Evolutionary conservation across 305 asterid genomes (phyloP), one percentile per base, ranked within the genome.

Genomic region (Striga hermonthica): DNA sequence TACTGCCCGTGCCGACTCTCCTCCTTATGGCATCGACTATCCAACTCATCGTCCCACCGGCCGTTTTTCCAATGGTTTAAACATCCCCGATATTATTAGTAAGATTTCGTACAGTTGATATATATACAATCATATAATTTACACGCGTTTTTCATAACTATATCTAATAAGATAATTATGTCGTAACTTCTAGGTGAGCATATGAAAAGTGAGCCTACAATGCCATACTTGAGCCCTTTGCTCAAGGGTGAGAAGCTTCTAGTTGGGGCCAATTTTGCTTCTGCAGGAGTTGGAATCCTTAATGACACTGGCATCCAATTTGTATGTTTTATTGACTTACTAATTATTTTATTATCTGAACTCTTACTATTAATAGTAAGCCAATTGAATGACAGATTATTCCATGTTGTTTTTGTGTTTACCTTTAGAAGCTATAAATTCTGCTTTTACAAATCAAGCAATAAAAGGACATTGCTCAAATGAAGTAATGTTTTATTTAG

Each of bases 251-350:
- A 84, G 4, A 81, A 67, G 62, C 95, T 87, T 75, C 95, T 87
- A 45, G 85, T 75, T 61, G 95, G 95, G 11, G 91, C 95, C 34
- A 87, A 87, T 65, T 87, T 87, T 66, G 95, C 95, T 65, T 87
- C 95, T 37, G 91, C 95, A 0, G 91, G 91, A 0, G 89, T 87
- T 70, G 95, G 95, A 52, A 84, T 87, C 62, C 91, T 87, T 49
- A 87, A 87, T 55, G 95, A 87, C 80, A 87, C 91, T 1, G 95
- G 95, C 69, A 58, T 85, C 64, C 95, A 87, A 55, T 87, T 87
- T 73, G 95, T 87, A 82, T 44, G 92, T 72, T 34, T 22, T 52
- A 2, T 52, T 52, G 14, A 1, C 15, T 52, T 52, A 1, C 15
- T 56, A 7, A 56, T 14, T 16, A 15, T 9, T 6, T 36, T 10